Evolutionary conservation across 768 basidiomycete species (phyloP), one percentile per base, ranked within the genome.

Genomic region (Xerocomellus dryophilus): DNA sequence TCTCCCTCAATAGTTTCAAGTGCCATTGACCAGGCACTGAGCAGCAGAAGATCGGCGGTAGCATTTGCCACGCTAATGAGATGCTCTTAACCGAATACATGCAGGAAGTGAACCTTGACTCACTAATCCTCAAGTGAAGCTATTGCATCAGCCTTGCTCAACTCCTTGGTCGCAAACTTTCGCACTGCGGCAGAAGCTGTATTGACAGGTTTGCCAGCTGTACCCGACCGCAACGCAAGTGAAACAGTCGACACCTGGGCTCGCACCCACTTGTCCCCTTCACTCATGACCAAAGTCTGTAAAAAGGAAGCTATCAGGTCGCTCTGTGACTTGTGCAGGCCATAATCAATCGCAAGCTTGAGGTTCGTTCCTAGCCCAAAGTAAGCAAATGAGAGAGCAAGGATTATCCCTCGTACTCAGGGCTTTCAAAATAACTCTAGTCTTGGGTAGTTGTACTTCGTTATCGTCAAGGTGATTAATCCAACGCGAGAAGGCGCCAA

Each of bases 201-300:
- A 29, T 77, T 70, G 1, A 97, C 93, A 2, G 95, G 94, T 59
- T 83, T 79, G 1, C 86, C 87, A 47, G 77, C 77, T 15, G 81
- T 79, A 0, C 86, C 87, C 1, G 80, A 76, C 40, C 82, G 81
- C 51, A 97, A 73, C 3, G 91, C 86, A 40, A 86, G 79, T 0
- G 84, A 79, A 50, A 94, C 74, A 43, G 82, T 83, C 17, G 81
- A 78, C 4, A 85, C 80, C 54, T 93, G 83, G 3, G 83, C 78
- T 53, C 76, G 75, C n/a, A 98, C 81, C 90, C 92, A 97, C 57
- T 83, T 80, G 61, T 95, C 90, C 15, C 95, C 95, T 76, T 97
- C 94, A 51, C 90, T 93, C 95, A 98, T 98, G 61, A 98, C 83
- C 34, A 98, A 75, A 15, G 93, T 93, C 73, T 98, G 95, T 63